Evolutionary conservation across 176 grass and related monocot species (phyloP), one percentile per base, ranked within the genome.

Genomic region (Phoenix dactylifera): DNA sequence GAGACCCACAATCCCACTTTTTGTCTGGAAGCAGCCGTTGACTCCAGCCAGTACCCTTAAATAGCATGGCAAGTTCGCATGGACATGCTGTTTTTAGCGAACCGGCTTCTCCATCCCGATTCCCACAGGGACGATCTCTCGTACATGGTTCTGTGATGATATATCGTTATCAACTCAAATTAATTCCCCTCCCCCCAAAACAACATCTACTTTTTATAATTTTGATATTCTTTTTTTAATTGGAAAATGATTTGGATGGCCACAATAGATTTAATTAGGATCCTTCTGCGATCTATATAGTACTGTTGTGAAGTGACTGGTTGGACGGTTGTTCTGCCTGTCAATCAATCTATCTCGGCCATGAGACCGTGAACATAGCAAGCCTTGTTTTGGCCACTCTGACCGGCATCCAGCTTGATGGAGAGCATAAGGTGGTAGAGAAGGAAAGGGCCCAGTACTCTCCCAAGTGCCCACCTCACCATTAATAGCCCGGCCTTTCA

Each of bases 241-340:
- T 5, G 16, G 16, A 10, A 17, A 22, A 39, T 18, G 2, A 44
- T 68, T 55, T 48, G 58, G 22, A 62, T 15, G 24, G 20, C 15
- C 28, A 55, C 29, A 28, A 44, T 17, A 56, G 29, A 51, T 55
- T 73, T 63, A 48, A 73, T 55, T 10, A 18, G 51, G 50, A 54
- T 16, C 59, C 50, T 63, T 73, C 72, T 70, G 74, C 71, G 78
- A 81, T 72, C 54, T 52, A 44, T 50, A n/a, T n/a, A 17, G 60
- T 71, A 76, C 57, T 67, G 69, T 66, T 58, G 62, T 51, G 64
- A 89, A 82, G 71, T 70, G 82, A 66, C 78, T 73, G 71, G 74
- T 84, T 71, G 64, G 60, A 77, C 73, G 80, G 73, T 71, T 60
- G 86, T 81, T 57, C 61, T 77, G 61, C 57, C 24, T 72, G 55